Percentiles rank a stretch among this genome's conserved stretches.
phyloP scores from a whole-genome alignment of 2,329 filamentous ascomycete species.

The Botryotinia globosa region DNA sequence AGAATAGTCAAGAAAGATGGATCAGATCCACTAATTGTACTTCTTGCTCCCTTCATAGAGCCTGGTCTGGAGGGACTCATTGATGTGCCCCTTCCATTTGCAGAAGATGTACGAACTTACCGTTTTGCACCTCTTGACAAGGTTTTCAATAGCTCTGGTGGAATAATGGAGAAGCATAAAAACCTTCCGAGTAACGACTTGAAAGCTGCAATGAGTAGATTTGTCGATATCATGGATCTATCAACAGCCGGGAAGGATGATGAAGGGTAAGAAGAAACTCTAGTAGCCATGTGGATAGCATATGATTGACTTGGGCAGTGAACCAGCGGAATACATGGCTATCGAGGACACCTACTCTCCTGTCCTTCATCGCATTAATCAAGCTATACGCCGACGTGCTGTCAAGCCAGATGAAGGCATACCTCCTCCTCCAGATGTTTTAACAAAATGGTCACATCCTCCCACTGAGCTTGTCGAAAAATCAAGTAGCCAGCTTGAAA shows the following conservation, averaged over 20 bases:
- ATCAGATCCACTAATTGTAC: slow-evolving; percentile 71
- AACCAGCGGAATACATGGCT: slow-evolving; percentile 65
- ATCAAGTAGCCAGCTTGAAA: slow-evolving; percentile 55
- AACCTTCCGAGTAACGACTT: slow-evolving; percentile 76
- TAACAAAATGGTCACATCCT: slow-evolving; percentile 71
- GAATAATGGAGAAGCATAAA: slow-evolving; percentile 75
- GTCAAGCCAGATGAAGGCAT: slow-evolving; percentile 66
- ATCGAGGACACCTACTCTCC: slow-evolving; percentile 84
- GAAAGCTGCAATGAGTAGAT: slow-evolving; percentile 79
- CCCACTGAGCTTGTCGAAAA: slow-evolving; percentile 63
- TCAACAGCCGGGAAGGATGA: slow-evolving; percentile 69
- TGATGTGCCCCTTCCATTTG: slow-evolving; percentile 87
- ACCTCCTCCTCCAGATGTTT: slow-evolving; percentile 57
- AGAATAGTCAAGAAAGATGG: slow-evolving; percentile 81
- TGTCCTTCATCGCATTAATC: slow-evolving; percentile 81
- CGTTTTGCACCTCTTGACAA: slow-evolving; percentile 87
- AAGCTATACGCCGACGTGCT: slow-evolving; percentile 80
- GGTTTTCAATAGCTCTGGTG: slow-evolving; percentile 83
- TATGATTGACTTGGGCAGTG: slow-evolving; percentile 37
- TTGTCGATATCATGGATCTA: slow-evolving; percentile 91
- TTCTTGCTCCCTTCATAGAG: slow-evolving; percentile 79
- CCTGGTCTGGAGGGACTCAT: slow-evolving; percentile 79
- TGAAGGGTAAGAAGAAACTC: slow-evolving; percentile 55
- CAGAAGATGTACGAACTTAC: slow-evolving; percentile 88
- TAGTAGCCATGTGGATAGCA: slow-evolving; percentile 17